phyloP scores from a whole-genome alignment of 225 moss, liverwort and hornwort species.

The Physcomitrium patens region DNA sequence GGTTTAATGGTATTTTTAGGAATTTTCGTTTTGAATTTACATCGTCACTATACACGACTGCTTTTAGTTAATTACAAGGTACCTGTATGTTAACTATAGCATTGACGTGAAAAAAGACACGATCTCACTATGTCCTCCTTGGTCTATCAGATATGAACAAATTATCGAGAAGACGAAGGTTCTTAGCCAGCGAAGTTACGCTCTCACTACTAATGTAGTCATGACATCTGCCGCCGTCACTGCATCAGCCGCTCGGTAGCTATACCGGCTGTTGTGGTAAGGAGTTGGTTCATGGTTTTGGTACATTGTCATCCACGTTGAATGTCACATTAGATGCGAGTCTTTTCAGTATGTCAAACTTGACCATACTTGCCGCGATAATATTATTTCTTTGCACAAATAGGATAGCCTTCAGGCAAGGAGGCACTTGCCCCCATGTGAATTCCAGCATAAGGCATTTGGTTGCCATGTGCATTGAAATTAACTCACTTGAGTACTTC shows the following conservation, averaged over 20 bases:
- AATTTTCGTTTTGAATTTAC: background rate
- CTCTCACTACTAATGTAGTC: constrained; percentile 83
- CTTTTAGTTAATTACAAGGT: background rate
- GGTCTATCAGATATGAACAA: constrained; percentile 81
- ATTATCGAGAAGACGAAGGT: constrained; percentile 66
- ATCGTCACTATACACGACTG: background rate
- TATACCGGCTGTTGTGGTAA: constrained; percentile 44
- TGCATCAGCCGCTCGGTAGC: constrained; percentile 64
- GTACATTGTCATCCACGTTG: constrained; percentile 20
- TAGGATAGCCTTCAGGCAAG: background rate
- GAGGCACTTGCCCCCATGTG: background rate
- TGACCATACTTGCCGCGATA: constrained; percentile 2
- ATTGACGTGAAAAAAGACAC: background rate
- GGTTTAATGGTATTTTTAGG: background rate
- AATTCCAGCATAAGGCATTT: background rate
- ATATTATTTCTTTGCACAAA: background rate
- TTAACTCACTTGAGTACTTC: background rate
- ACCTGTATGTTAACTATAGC: too few relatives aligned
- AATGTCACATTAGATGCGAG: constrained; percentile 27
- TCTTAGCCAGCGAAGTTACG: constrained; percentile 74
- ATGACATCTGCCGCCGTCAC: constrained; percentile 72
- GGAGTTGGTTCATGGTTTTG: constrained; percentile 28
- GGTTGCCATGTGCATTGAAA: background rate
- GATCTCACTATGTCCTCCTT: constrained; percentile 13
- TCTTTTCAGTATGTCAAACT: constrained; percentile 11